Conservation (phyloP, 345 rosid species). For the Garcia nutans region DNA sequence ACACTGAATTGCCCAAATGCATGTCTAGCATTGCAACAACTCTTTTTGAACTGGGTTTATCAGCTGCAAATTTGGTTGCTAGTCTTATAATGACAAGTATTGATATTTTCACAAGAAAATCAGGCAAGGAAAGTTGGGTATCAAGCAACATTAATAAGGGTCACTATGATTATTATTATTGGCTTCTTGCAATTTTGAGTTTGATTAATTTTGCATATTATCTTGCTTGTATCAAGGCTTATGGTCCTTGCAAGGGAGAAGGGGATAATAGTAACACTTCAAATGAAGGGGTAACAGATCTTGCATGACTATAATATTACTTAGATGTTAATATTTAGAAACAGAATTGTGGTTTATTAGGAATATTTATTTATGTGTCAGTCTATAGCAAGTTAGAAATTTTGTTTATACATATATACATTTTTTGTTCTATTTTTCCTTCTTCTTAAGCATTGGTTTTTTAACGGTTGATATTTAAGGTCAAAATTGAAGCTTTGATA, state of each 20-base stretch:
- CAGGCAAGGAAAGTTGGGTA: conserved; percentile 64
- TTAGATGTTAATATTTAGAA: neutral
- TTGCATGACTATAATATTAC: neutral
- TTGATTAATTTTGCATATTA: conserved; percentile 9
- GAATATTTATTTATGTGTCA: no score
- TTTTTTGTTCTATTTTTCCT: no score
- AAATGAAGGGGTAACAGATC: neutral
- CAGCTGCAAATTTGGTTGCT: conserved; percentile 60
- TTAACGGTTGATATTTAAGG: no score
- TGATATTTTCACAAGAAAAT: conserved; percentile 39
- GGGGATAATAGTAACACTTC: neutral
- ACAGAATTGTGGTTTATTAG: neutral
- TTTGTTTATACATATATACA: no score
- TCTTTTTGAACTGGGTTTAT: conserved; percentile 61
- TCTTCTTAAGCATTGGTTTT: no score
- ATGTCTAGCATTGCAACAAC: conserved; percentile 75
- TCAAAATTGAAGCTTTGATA: no score
- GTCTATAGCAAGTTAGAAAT: no score
- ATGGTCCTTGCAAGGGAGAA: conserved; percentile 16
- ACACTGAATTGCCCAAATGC: conserved; percentile 70
- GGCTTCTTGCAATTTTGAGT: conserved; percentile 44
- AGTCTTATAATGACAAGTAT: conserved; percentile 47
- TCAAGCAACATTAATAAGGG: conserved; percentile 65
- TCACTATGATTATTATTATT: conserved; percentile 70
- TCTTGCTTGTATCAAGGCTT: conserved; percentile 14